Evolutionary conservation across 805 yeast genomes (phyloP).

Genomic region (Maudiozyma turicensis): DNA sequence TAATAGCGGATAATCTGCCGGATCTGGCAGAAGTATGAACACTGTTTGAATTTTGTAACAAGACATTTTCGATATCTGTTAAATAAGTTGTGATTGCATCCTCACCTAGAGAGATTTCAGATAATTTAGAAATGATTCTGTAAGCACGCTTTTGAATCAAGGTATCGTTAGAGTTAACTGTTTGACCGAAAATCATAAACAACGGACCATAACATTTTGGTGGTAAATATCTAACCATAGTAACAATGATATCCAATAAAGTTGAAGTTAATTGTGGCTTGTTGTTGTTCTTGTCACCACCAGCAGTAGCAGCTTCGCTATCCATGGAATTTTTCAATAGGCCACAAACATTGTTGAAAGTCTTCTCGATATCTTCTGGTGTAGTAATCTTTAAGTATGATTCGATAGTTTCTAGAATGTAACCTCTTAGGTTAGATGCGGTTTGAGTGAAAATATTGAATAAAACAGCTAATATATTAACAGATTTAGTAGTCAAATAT

Average conservation of each 20-base stretch:
- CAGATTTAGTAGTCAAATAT: slow-evolving; percentile 54
- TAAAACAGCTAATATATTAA: slow-evolving; percentile 74
- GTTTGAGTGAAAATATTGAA: slow-evolving; percentile 93
- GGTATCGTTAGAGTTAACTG: slow-evolving; percentile 50
- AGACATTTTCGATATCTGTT: slow-evolving; percentile 47
- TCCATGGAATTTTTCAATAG: slow-evolving; percentile 68
- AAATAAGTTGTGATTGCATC: slow-evolving; percentile 44
- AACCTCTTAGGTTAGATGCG: slow-evolving; percentile 71
- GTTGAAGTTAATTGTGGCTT: slow-evolving; percentile 54
- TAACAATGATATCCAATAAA: slow-evolving; percentile 83
- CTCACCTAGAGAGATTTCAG: slow-evolving; percentile 59
- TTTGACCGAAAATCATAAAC: slow-evolving; percentile 64
- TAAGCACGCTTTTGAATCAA: slow-evolving; percentile 84
- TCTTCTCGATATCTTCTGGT: slow-evolving; percentile 53
- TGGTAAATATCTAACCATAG: slow-evolving; percentile 81
- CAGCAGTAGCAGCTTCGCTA: slow-evolving; percentile 31
- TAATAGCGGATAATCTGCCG: slow-evolving; percentile 62
- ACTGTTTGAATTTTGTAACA: slow-evolving; percentile 46
- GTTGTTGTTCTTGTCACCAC: slow-evolving; percentile 12
- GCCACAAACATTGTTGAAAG: slow-evolving; percentile 80
- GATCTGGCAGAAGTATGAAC: slow-evolving; percentile 72
- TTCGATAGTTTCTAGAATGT: slow-evolving; percentile 78
- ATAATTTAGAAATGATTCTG: slow-evolving; percentile 59
- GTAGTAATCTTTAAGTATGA: slow-evolving; percentile 64
- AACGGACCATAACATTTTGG: slow-evolving; percentile 58